These are phyloP conservation scores for Sisymbrium altissimum DNA, from an alignment of 345 rosid species.

Conservation along the genomic window DNA sequence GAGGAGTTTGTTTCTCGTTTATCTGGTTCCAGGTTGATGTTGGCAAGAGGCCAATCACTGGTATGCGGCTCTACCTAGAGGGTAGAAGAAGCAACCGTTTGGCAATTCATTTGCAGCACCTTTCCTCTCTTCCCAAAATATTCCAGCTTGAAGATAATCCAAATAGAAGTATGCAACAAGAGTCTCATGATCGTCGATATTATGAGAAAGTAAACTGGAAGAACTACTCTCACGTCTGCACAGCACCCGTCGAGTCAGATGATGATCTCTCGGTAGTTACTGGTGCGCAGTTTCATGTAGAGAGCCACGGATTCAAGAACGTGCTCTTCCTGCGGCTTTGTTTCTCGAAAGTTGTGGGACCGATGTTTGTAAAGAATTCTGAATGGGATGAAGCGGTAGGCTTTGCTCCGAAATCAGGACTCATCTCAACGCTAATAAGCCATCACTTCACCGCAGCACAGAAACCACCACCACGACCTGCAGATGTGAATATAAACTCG, in stretches of 20 bases:
- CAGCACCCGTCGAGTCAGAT: slow-evolving; percentile 80
- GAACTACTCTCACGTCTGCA: slow-evolving; percentile 90
- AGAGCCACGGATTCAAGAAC: slow-evolving; percentile 77
- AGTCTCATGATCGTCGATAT: slow-evolving; percentile 58
- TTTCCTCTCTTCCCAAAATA: slow-evolving; percentile 86
- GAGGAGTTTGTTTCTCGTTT: slow-evolving; percentile 11
- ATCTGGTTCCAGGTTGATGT: slow-evolving; percentile 71
- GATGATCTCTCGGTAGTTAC: slow-evolving; percentile 80
- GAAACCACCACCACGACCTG: slow-evolving; percentile 77
- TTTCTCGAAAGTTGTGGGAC: slow-evolving; percentile 68
- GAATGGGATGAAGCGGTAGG: slow-evolving; percentile 96
- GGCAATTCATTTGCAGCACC: slow-evolving; percentile 91
- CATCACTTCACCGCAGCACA: slow-evolving; percentile 85
- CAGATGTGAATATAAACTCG: slow-evolving; percentile 88
- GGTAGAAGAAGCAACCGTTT: slow-evolving; percentile 83
- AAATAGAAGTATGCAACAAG: slow-evolving; percentile 43
- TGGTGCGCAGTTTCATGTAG: slow-evolving; percentile 87
- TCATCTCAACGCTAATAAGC: slow-evolving; percentile 85
- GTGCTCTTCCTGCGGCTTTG: slow-evolving; percentile 78
- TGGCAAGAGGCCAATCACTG: slow-evolving; percentile 91
- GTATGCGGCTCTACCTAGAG: slow-evolving; percentile 90
- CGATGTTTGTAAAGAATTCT: slow-evolving; percentile 49
- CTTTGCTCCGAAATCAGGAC: slow-evolving; percentile 69
- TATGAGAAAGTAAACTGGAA: slow-evolving; percentile 94
- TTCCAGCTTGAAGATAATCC: slow-evolving; percentile 78